Evolutionary conservation across 2,329 filamentous ascomycete species (phyloP), one percentile per base, ranked within the genome.

Genomic region (Geosmithia morbida): DNA sequence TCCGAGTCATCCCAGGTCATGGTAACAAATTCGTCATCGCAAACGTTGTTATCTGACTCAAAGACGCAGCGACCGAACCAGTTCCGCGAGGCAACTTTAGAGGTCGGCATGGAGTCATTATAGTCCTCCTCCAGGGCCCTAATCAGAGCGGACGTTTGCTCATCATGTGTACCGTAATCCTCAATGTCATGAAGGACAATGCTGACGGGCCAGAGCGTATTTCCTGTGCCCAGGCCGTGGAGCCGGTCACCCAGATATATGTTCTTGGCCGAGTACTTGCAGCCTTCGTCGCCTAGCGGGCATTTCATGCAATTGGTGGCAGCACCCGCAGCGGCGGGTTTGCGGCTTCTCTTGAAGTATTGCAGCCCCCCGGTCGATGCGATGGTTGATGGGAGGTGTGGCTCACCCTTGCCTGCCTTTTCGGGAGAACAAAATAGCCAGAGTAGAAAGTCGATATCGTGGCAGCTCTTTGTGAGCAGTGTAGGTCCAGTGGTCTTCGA

Each of bases 51-150:
- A 65, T 94, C 88, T 4, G 82, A 72, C 60, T 96, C 92, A 66
- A 82, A 97, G 1, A 97, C 92, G 59, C 92, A 98, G n/a, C 90
- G 79, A 0, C 92, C 92, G 58, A 88, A 97, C 87, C 88, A 84
- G 53, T 82, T 82, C 10, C 72, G 67, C 5, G 66, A 65, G 2
- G 69, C 68, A 1, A 74, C 59, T n/a, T 70, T 65, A 1, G 64
- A 57, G 47, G 66, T 61, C 3, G 73, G 68, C 0, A 70, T 77
- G 7, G 63, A 59, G 1, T 64, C 58, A 14, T 71, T 66, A 49
- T 81, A 80, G 57, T 79, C 74, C 46, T 77, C 70, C 18, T 65
- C 62, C 13, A 76, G 62, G 44, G 66, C 61, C 46, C 57, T 56
- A 26, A 74, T 49, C 18, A 74, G 48, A 41, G 69, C 70, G 1